Evolutionary conservation across 169 alveolate species (phyloP).

Genomic region (Cryptosporidium tyzzeri): DNA sequence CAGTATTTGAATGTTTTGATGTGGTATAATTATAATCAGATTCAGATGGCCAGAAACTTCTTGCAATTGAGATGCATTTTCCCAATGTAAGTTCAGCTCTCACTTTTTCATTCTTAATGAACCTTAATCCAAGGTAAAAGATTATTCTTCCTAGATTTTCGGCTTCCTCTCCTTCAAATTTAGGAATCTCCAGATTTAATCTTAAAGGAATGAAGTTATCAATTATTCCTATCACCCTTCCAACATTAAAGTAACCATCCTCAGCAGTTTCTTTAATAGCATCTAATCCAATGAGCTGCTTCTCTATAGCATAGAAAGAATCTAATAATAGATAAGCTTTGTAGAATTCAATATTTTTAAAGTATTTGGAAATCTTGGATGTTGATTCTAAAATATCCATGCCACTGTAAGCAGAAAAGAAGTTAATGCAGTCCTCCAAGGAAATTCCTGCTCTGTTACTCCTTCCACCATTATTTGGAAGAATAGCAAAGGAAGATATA

Average conservation of each 20-base stretch:
- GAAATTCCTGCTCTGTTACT: background rate
- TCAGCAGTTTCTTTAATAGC: background rate
- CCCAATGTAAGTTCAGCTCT: background rate
- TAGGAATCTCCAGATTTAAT: conserved; percentile 12
- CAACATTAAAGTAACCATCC: background rate
- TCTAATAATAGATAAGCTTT: conserved; percentile 22
- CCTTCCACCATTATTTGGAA: background rate
- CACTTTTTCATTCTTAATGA: background rate
- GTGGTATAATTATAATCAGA: background rate
- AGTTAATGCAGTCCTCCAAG: background rate
- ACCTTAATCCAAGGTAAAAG: background rate
- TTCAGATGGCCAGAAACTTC: conserved; percentile 19
- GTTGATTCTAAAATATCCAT: background rate
- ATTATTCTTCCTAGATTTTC: background rate
- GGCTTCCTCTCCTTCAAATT: background rate
- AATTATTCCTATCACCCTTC: background rate
- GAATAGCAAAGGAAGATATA: background rate
- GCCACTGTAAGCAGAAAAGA: background rate
- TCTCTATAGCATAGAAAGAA: conserved; percentile 15
- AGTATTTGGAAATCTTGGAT: background rate
- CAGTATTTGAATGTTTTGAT: background rate
- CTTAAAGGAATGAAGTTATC: background rate
- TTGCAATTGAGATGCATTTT: background rate
- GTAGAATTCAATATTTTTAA: conserved; percentile 13
- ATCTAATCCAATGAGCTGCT: background rate